Conservation (phyloP, 1,139 yeast species). For the Pneumocystis jirovecii region DNA sequence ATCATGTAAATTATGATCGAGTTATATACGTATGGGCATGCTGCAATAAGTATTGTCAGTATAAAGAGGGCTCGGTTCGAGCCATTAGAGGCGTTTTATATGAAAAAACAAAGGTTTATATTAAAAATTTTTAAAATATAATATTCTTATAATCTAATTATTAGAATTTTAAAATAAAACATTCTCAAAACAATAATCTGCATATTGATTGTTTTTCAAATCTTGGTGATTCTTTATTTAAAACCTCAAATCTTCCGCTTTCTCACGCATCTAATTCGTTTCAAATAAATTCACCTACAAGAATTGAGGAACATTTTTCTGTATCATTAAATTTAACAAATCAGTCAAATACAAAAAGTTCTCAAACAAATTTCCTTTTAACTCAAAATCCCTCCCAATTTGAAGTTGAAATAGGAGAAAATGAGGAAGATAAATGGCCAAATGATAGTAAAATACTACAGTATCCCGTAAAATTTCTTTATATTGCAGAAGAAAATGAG, state of each 20-base stretch:
- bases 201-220: background rate
- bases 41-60: slow-evolving; percentile 44
- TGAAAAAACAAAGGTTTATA: slow-evolving; percentile 34
- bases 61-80: slow-evolving; percentile 32
- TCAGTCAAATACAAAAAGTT: background rate
- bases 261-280: background rate
- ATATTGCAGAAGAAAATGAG: background rate
- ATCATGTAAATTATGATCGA: slow-evolving; percentile 60
- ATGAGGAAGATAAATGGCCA: slow-evolving; percentile 1
- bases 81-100: slow-evolving; percentile 62
- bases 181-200: background rate
- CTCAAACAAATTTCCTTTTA: background rate
- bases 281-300: background rate
- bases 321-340: background rate
- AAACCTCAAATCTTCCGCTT: background rate
- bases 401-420: background rate
- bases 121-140: slow-evolving; percentile 3
- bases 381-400: background rate
- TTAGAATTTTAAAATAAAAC: background rate
- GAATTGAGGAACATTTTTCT: no score
- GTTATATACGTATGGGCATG: slow-evolving; percentile 70
- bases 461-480: background rate
- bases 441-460: background rate
- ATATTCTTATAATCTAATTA: slow-evolving; percentile 1
- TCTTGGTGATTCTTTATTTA: slow-evolving; percentile 1